Base-by-base conservation (phyloP, 2,329 filamentous ascomycete species). In the Colletotrichum lini region DNA sequence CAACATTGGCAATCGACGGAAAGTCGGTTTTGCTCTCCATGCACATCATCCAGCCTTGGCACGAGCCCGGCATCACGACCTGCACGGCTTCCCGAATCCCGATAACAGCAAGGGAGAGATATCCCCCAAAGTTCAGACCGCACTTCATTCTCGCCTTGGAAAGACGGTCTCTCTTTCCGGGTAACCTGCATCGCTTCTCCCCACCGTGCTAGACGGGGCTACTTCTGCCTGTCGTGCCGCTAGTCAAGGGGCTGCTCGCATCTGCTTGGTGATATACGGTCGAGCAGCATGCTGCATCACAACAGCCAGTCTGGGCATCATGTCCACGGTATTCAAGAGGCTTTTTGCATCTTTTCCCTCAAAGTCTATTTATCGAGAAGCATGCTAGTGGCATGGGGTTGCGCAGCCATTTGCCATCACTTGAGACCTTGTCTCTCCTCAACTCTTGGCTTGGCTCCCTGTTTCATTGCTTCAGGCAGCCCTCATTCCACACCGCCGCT, bases 61-160 rank as follows among this genome's bases (percentile, higher is more conserved):
- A 59, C 12, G 56, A 44, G 56, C 56, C 56, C 23, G 18, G 40
- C 56, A 59, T n/a, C 23, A 40, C 42, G 56, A 42, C 30, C 26
- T 45, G 40, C 56, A 44, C 21, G 23, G 40, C 40, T 4, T 9
- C 40, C 30, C 16, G 30, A 9, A 35, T 35, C n/a, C 18, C 30
- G n/a, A 50, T 35, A 7, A 21, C 30, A 50, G 30, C 26, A 38
- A 49, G 44, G 30, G 58, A 47, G 58, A 40, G n/a, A 57, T 7
- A 16, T n/a, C 38, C 26, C 26, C 26, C 26, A 26, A 26, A 26
- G 26, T 4, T 26, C 54, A 50, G n/a, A 4, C 13, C n/a, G n/a
- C 1, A 42, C 23, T 56, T 23, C 10, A 16, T 23, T 42, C 21
- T 16, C 35, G 35, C 12, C 35, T 21, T 23, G 16, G 52, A 38